A percentile compares a stretch with the other conserved stretches of the same genome.
Evolutionary conservation across 495 filamentous ascomycete species (phyloP).

Genomic region (Viridothelium virens): DNA sequence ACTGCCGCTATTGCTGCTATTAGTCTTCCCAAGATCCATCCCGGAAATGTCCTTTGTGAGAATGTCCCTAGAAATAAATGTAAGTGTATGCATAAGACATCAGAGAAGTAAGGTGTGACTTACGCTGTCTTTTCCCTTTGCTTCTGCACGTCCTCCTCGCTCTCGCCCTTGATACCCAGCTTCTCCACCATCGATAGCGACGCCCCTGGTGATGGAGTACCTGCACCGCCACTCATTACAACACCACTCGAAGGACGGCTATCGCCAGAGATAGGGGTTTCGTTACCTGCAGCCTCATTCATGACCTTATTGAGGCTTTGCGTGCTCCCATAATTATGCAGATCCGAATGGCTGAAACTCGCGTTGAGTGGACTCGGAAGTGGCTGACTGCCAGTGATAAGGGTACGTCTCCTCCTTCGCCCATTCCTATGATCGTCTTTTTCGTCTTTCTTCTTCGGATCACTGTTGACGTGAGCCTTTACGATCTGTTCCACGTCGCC

Average conservation of each 20-base stretch:
- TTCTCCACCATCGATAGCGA: constrained; percentile 52
- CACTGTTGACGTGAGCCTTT: constrained; percentile 85
- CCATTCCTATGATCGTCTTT: constrained; percentile 93
- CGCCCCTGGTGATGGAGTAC: constrained; percentile 22
- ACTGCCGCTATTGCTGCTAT: constrained; percentile 34
- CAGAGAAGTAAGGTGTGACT: constrained; percentile 33
- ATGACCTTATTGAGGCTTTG: constrained; percentile 75
- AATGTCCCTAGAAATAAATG: constrained; percentile 51
- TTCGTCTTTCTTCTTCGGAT: constrained; percentile 55
- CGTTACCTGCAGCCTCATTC: constrained; percentile 60
- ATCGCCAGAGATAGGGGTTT: constrained; percentile 25
- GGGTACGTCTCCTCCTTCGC: constrained; percentile 78
- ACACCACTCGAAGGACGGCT: constrained; percentile 26
- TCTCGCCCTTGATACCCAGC: constrained; percentile 50
- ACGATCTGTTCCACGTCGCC: constrained; percentile 97
- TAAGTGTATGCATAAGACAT: not conserved
- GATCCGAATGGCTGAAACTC: constrained; percentile 70
- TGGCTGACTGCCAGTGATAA: constrained; percentile 96
- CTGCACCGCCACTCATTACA: constrained; percentile 45
- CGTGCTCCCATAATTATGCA: constrained; percentile 53
- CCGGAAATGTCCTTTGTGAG: constrained; percentile 87
- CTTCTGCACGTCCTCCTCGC: constrained; percentile 64
- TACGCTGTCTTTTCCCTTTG: constrained; percentile 93
- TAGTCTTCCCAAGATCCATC: constrained; percentile 79
- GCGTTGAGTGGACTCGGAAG: constrained; percentile 91